These are phyloP conservation scores for Eucalyptus grandis DNA, from an alignment of 345 rosid species.

Conservation along the genomic window DNA sequence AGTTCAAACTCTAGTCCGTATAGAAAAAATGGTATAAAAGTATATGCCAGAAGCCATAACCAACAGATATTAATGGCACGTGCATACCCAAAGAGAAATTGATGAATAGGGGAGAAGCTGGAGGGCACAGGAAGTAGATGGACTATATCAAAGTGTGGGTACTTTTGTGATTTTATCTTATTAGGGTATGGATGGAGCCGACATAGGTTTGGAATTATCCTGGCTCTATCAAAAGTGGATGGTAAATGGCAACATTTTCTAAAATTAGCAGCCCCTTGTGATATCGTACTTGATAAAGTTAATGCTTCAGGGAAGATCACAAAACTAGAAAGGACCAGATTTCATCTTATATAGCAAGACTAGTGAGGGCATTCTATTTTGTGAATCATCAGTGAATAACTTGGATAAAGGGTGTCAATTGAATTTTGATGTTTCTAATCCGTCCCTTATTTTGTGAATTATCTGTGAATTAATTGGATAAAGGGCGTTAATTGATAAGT, in stretches of 20 bases:
- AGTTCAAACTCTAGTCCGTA: not conserved
- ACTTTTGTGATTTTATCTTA: not conserved
- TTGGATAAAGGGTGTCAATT: no score
- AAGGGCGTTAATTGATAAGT: no score
- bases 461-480: no score
- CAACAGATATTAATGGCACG: not conserved
- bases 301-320: not conserved
- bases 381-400: not conserved
- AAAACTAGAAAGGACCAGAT: not conserved
- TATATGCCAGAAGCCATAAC: not conserved
- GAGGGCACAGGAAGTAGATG: not conserved
- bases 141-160: not conserved
- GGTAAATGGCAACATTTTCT: not conserved
- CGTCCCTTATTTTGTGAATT: no score
- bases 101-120: no score
- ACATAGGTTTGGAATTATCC: not conserved
- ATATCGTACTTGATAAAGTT: not conserved
- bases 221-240: not conserved
- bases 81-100: not conserved
- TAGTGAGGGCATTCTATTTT: not conserved
- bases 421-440: no score
- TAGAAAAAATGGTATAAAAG: not conserved
- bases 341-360: not conserved
- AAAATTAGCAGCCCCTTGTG: not conserved
- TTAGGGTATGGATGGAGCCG: not conserved